Evolutionary conservation across 2,329 filamentous ascomycete species (phyloP).

Genomic region (Colletotrichum abscissum): DNA sequence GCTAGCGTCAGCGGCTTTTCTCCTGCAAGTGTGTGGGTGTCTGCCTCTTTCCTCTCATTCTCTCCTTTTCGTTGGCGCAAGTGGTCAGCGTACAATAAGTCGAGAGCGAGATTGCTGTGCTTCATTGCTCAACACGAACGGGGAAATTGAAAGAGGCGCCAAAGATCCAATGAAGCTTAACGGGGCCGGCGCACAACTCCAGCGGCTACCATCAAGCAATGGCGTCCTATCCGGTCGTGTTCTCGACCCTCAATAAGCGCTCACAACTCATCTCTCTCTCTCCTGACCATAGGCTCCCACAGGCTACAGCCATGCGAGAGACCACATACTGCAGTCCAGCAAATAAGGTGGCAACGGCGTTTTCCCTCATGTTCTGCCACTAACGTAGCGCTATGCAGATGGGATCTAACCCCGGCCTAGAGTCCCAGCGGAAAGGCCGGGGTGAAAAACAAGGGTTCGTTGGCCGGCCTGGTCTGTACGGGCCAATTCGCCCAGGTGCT

Average conservation of each 20-base stretch:
- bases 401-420: conserved; percentile 27
- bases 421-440: conserved; percentile 3
- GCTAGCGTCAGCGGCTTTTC: conserved; percentile 20
- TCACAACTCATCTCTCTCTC: conserved; percentile 21
- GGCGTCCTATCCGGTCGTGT: conserved; percentile 3
- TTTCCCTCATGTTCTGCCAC: neutral
- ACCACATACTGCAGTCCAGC: neutral
- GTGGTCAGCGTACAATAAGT: neutral
- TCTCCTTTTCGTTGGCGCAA: neutral
- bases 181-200: conserved; percentile 9
- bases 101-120: conserved; percentile 10
- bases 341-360: conserved; percentile 30
- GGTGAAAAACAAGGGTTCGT: conserved; percentile 8
- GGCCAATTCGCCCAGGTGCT: conserved; percentile 26
- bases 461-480: conserved; percentile 21
- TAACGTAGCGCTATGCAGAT: conserved; percentile 23
- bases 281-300: conserved; percentile 5
- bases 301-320: neutral
- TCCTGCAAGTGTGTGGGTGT: neutral
- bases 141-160: conserved; percentile 3
- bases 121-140: conserved; percentile 23
- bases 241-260: conserved; percentile 26
- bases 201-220: conserved; percentile 1
- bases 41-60: neutral
- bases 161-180: conserved; percentile 9